phyloP scores from a whole-genome alignment of 2,329 filamentous ascomycete species.

The Lecanicillium sp. region DNA sequence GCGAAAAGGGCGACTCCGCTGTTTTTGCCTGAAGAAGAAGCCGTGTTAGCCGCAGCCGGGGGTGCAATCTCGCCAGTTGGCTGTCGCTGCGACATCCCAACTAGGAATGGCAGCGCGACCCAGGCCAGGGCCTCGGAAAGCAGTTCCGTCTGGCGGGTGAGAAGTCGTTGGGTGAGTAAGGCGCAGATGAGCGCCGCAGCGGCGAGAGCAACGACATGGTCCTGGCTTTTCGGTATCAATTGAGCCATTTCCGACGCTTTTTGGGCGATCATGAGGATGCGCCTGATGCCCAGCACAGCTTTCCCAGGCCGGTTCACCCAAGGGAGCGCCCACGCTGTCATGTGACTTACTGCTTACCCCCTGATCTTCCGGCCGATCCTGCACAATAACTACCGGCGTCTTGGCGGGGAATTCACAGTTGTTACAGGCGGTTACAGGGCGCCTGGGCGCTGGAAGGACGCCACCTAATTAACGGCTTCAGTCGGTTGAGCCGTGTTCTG shows the following conservation, averaged over 20 bases:
- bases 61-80: neutral
- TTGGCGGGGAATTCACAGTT: no score
- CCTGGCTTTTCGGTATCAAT: neutral
- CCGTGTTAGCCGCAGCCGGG: slow-evolving; percentile 3
- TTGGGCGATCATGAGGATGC: no score
- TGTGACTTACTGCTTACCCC: no score
- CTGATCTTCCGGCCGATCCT: no score
- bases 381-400: no score
- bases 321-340: no score
- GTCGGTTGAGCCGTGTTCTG: no score
- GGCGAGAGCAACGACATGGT: neutral
- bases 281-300: no score
- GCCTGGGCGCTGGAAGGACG: no score
- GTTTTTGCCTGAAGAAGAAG: neutral
- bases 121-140: slow-evolving; percentile 30
- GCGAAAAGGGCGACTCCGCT: slow-evolving; percentile 6
- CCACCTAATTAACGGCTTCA: no score
- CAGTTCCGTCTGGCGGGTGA: slow-evolving; percentile 22
- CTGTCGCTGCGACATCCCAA: neutral
- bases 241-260: slow-evolving; percentile 5
- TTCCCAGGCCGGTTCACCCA: no score
- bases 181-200: slow-evolving; percentile 23
- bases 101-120: slow-evolving; percentile 23
- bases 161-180: slow-evolving; percentile 18
- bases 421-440: no score